phyloP scores from a whole-genome alignment of 495 filamentous ascomycete genomes.

The Penicillium silybi region DNA sequence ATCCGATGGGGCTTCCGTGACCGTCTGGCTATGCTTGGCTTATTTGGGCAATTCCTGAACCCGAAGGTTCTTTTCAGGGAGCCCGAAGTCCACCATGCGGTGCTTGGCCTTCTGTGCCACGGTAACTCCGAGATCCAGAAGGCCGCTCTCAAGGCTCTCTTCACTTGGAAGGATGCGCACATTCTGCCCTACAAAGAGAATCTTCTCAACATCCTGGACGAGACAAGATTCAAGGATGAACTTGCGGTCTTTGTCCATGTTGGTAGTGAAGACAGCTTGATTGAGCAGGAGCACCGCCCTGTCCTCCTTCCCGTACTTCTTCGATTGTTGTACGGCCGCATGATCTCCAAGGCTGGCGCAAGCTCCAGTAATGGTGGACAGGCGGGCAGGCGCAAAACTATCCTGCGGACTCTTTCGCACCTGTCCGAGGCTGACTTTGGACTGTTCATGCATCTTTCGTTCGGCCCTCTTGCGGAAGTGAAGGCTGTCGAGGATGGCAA shows the following conservation, averaged over 20 bases:
- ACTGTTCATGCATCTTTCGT: slow-evolving; percentile 76
- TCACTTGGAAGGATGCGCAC: slow-evolving; percentile 78
- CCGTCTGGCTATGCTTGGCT: slow-evolving; percentile 69
- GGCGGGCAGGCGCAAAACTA: slow-evolving; percentile 62
- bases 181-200: slow-evolving; percentile 81
- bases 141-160: slow-evolving; percentile 73
- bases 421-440: slow-evolving; percentile 63
- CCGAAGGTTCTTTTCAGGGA: slow-evolving; percentile 77
- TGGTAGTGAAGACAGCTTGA: slow-evolving; percentile 62
- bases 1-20: slow-evolving; percentile 62
- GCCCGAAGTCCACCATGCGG: slow-evolving; percentile 66
- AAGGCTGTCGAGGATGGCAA: slow-evolving; percentile 50
- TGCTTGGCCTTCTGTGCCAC: slow-evolving; percentile 72
- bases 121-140: slow-evolving; percentile 89
- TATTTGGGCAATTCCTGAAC: slow-evolving; percentile 85
- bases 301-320: slow-evolving; percentile 81
- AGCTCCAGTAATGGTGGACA: slow-evolving; percentile 47
- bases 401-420: slow-evolving; percentile 57
- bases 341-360: slow-evolving; percentile 74
- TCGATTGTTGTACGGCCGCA: slow-evolving; percentile 81
- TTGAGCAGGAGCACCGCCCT: slow-evolving; percentile 66
- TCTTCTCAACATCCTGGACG: slow-evolving; percentile 83
- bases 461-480: slow-evolving; percentile 62
- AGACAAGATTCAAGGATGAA: slow-evolving; percentile 87
- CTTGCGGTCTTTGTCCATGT: slow-evolving; percentile 77